Evolutionary conservation across 2,329 filamentous ascomycete species (phyloP).

Genomic region (Fusarium euwallaceae): DNA sequence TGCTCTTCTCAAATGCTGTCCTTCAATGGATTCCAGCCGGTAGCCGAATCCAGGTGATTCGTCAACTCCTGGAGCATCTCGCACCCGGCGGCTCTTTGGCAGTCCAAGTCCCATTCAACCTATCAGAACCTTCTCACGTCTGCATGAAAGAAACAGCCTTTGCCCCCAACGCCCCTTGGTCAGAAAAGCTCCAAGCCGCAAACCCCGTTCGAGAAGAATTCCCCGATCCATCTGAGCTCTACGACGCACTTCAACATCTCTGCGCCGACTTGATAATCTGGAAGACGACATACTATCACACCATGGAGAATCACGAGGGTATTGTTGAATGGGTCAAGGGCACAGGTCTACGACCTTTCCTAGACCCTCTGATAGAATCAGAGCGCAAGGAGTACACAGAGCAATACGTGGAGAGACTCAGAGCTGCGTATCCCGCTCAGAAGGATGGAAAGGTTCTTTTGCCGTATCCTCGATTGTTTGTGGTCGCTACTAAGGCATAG

Average conservation of each 20-base stretch:
- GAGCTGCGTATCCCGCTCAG: conserved; percentile 57
- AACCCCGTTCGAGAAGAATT: conserved; percentile 61
- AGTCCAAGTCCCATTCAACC: conserved; percentile 65
- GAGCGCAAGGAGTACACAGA: conserved; percentile 59
- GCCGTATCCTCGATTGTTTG: conserved; percentile 68
- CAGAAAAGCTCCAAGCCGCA: conserved; percentile 42
- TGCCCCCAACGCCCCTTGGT: conserved; percentile 56
- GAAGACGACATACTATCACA: conserved; percentile 67
- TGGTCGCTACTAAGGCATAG: conserved; percentile 56
- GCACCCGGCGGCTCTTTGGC: conserved; percentile 63
- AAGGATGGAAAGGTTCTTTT: conserved; percentile 67
- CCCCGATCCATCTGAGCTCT: conserved; percentile 60
- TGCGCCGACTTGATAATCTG: conserved; percentile 63
- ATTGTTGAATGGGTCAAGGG: conserved; percentile 73
- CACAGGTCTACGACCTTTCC: conserved; percentile 67
- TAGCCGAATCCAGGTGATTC: conserved; percentile 60
- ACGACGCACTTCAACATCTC: conserved; percentile 61
- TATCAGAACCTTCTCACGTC: conserved; percentile 61
- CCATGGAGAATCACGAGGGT: conserved; percentile 59
- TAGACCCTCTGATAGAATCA: conserved; percentile 59
- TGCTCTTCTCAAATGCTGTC: conserved; percentile 70
- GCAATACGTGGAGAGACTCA: conserved; percentile 61
- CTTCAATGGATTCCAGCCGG: conserved; percentile 67
- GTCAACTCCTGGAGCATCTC: conserved; percentile 57
- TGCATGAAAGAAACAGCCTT: conserved; percentile 60